Evolutionary conservation across 202 grass and related monocot species (phyloP), one percentile per base, ranked within the genome.

Genomic region (Eragrostis tef): DNA sequence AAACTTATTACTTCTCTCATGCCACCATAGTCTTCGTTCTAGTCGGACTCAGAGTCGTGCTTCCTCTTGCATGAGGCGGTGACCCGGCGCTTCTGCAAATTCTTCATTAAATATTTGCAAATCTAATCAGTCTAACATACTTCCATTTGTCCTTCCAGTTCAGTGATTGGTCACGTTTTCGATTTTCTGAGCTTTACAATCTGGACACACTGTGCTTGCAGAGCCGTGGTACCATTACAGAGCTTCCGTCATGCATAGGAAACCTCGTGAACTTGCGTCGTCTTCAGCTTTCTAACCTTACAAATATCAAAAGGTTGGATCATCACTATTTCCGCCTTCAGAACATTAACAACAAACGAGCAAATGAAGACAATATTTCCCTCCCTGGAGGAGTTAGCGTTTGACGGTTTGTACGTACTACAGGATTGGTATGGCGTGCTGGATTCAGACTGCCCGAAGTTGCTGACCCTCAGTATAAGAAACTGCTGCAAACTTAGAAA

Each of bases 371-470:
- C 51, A 52, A 79, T 42, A 65, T 67, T 79, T 39, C 76, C 60
- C 22, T 26, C 46, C 7, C 16, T 79, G 11, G 63, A 53, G 47
- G 47, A 79, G 27, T 22, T 79, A 67, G 46, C 67, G 24, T 9
- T 79, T 14, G 46, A 79, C 52, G n/a, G n/a, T 79, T 22, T 79
- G 46, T 24, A 19, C 4, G 0, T 25, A 24, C 76, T 79, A 41
- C 46, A 67, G 4, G 46, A 67, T 1, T 79, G 26, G 76, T 79
- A 19, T 52, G 13, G 7, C 22, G 7, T 24, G 11, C 61, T 24
- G 62, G 76, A 53, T 67, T 79, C 62, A 24, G 76, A 79, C 36
- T 79, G 7, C 47, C 76, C 76, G 25, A 79, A 79, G 19, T 16
- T 79, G 17, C n/a, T n/a, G n/a, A n/a, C n/a, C n/a, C n/a, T n/a